Base-by-base conservation (phyloP, 2,329 filamentous ascomycete species). In the Elsinoe necatrix region DNA sequence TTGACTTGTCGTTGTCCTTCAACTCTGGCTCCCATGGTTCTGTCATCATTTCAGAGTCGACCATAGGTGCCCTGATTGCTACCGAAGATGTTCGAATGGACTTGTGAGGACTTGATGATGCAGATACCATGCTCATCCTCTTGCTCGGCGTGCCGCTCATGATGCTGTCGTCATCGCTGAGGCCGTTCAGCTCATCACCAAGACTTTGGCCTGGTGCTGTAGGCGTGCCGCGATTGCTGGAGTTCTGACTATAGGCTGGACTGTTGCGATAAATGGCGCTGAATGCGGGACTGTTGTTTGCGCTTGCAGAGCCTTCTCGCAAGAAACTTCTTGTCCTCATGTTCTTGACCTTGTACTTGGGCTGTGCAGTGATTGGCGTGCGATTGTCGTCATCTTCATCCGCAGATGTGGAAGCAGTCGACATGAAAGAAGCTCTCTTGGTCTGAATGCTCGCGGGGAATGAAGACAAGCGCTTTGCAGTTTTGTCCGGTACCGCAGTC, bases 151-250 rank as follows among this genome's bases (percentile, higher is more conserved):
- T 63, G 18, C 47, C 58, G n/a, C 54, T 57, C 23, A 57, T 57
- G 37, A 50, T 52, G 18, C 57, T 58, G 12, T 59, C 60, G 7
- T 89, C 87, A 63, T 86, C 75, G 57, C 83, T 85, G 42, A 96
- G 75, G 62, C 89, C 88, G 55, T 87, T 89, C 41, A 98, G 79
- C 71, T 98, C 93, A 39, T 90, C 90, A 68, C 93, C 95, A 52
- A 98, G 76, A 66, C 87, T 97, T 74, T 95, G 88, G 14, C 82
- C 80, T 61, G 75, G 75, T 52, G 63, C 61, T 42, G 74, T 71
- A n/a, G 73, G 71, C 6, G 73, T 74, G 41, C 70, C 72, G 29
- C 72, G 66, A 54, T 71, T 72, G 63, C 69, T 73, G 29, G 67
- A 66, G 61, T 79, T 73, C 9, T 52, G 37, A 63, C 77, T 80